phyloP scores from a whole-genome alignment of 139 green algal genomes.

The Chlamydomonas applanata region DNA sequence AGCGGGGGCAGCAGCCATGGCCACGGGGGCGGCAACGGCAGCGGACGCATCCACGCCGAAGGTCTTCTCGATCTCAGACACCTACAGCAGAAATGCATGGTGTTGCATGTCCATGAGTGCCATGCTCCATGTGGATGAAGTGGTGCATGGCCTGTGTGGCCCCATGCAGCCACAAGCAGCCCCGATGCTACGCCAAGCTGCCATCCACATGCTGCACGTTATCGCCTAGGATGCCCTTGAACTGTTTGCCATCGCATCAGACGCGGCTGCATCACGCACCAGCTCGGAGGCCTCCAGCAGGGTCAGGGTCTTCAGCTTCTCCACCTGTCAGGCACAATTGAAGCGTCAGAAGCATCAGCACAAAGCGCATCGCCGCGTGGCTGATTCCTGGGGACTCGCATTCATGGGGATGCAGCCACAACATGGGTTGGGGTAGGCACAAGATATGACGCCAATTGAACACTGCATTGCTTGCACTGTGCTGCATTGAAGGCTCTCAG shows the following conservation, averaged over 20 bases:
- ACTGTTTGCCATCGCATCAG: not conserved
- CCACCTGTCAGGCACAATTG: conserved; percentile 23
- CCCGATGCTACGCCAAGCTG: not conserved
- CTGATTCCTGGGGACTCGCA: too few relatives aligned
- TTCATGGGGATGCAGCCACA: not conserved
- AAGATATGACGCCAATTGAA: not conserved
- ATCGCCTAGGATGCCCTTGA: too few relatives aligned
- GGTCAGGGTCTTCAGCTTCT: conserved; percentile 69
- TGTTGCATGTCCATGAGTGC: not conserved
- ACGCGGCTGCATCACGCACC: conserved; percentile 20
- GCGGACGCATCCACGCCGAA: conserved; percentile 58
- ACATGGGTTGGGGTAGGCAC: too few relatives aligned
- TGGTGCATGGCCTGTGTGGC: not conserved
- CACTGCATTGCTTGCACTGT: not conserved
- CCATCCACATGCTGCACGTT: not conserved
- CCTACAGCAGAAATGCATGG: not conserved
- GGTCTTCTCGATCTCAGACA: conserved; percentile 59
- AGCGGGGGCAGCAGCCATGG: conserved; percentile 20
- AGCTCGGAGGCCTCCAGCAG: conserved; percentile 67
- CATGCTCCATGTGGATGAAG: not conserved
- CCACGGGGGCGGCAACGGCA: conserved; percentile 45
- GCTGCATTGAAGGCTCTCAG: not conserved
- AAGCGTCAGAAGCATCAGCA: not conserved
- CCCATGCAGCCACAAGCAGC: not conserved
- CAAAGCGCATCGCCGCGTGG: not conserved